Evolutionary conservation across 768 basidiomycete genomes (phyloP).

Genomic region (Leccinum sublutescens): DNA sequence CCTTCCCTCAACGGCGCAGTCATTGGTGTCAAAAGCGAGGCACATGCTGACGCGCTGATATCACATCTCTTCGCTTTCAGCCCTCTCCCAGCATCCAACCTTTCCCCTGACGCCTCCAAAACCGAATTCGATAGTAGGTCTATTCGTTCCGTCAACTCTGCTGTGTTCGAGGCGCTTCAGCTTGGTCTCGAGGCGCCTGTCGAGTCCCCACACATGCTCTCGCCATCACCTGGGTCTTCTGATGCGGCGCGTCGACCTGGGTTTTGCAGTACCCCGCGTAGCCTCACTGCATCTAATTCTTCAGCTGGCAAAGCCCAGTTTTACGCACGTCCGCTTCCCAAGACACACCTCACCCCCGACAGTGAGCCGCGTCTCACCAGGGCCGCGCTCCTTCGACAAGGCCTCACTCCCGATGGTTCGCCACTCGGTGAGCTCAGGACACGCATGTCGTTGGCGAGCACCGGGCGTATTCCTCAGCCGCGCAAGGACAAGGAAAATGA

Average conservation of each 20-base stretch:
- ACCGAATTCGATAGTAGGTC: constrained; percentile 37
- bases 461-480: constrained; percentile 28
- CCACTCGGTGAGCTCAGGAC: constrained; percentile 19
- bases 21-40: constrained; percentile 66
- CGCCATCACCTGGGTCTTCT: constrained; percentile 29
- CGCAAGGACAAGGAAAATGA: constrained; percentile 30
- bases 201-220: constrained; percentile 42
- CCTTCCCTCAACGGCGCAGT: constrained; percentile 53
- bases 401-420: constrained; percentile 42
- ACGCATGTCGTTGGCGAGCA: constrained; percentile 36
- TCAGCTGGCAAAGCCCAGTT: constrained; percentile 52
- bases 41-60: constrained; percentile 79
- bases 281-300: constrained; percentile 32
- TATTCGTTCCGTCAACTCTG: constrained; percentile 45
- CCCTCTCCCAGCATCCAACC: constrained; percentile 68
- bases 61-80: constrained; percentile 77
- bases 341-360: constrained; percentile 57
- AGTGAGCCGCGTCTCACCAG: constrained; percentile 77
- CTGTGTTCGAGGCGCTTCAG: constrained; percentile 45
- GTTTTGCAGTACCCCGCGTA: constrained; percentile 27
- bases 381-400: constrained; percentile 71
- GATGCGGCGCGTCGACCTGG: constrained; percentile 19
- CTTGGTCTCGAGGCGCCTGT: constrained; percentile 40
- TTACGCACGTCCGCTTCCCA: constrained; percentile 66
- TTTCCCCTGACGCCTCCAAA: constrained; percentile 45